Percentiles rank a stretch among this genome's conserved stretches.
Conservation (phyloP, 495 filamentous ascomycete genomes). For the Hypoxylon rickii region DNA sequence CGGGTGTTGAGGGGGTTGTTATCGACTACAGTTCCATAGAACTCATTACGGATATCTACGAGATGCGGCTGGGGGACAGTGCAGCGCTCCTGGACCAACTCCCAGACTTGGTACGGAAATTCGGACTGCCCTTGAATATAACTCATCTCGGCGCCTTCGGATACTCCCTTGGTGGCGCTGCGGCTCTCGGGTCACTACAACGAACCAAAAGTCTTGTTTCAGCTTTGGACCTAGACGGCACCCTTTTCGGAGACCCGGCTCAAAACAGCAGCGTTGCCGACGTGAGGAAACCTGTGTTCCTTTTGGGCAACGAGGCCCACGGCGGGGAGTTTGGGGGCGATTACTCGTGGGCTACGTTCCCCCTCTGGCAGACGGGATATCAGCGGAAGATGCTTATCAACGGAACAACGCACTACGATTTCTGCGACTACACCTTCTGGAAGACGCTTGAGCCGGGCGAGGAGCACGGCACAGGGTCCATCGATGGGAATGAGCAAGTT, state of each 20-base stretch:
- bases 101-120: constrained; percentile 4
- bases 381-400: constrained; percentile 29
- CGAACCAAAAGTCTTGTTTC: constrained; percentile 43
- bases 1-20: constrained; percentile 33
- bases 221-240: constrained; percentile 55
- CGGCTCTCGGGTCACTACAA: constrained; percentile 43
- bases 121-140: constrained; percentile 31
- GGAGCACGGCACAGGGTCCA: constrained; percentile 18
- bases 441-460: constrained; percentile 7
- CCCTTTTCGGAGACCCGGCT: constrained; percentile 24
- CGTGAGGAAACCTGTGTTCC: constrained; percentile 16
- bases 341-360: constrained; percentile 25
- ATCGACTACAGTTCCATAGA: constrained; percentile 6
- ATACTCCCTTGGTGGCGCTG: constrained; percentile 57
- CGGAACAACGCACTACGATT: constrained; percentile 35
- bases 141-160: constrained; percentile 47
- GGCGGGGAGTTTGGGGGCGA: neutral
- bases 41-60: constrained; percentile 13
- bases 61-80: constrained; percentile 29
- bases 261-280: constrained; percentile 18
- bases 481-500: constrained; percentile 23
- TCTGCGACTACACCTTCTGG: constrained; percentile 42
- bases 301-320: constrained; percentile 22
- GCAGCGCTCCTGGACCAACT: constrained; percentile 20
- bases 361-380: constrained; percentile 25